These are phyloP conservation scores for Ceratocystis lukuohia DNA, from an alignment of 2,329 filamentous ascomycete genomes.

Conservation along the genomic window DNA sequence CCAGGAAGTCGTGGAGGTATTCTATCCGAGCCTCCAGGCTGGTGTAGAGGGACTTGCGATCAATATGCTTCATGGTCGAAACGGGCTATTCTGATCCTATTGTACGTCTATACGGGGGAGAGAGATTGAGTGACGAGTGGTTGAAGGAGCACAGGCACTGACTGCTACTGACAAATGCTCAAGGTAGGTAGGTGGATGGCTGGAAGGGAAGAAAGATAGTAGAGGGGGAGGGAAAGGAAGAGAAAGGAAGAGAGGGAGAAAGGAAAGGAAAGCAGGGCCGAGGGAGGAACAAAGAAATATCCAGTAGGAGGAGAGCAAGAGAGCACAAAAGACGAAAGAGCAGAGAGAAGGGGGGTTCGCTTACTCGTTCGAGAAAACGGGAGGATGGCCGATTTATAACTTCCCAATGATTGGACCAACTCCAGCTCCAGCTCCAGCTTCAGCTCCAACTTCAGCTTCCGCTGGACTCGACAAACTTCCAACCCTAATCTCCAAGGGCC, in stretches of 20 bases:
- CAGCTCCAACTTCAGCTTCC: no score
- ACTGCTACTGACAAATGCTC: neutral
- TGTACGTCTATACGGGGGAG: neutral
- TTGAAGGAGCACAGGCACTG: neutral
- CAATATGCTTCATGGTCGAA: constrained; percentile 43
- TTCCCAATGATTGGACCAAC: neutral
- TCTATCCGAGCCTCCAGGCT: constrained; percentile 54
- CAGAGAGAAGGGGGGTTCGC: neutral
- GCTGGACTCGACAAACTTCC: neutral
- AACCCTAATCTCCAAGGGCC: neutral
- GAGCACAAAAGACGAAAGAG: neutral
- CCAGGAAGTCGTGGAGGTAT: constrained; percentile 63
- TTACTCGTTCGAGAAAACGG: neutral
- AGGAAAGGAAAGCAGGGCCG: neutral
- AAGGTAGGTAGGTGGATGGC: neutral
- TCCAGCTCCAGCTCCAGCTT: no score
- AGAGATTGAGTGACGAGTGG: neutral
- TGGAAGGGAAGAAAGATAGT: neutral
- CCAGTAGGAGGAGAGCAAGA: neutral
- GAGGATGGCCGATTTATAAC: neutral
- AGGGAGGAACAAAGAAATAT: neutral
- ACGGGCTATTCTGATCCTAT: neutral
- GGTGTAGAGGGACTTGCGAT: constrained; percentile 58
- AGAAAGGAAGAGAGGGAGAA: neutral
- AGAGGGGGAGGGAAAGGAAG: neutral